Conservation (phyloP, 805 yeast species). For the Wickerhamomyces xylosicus region DNA sequence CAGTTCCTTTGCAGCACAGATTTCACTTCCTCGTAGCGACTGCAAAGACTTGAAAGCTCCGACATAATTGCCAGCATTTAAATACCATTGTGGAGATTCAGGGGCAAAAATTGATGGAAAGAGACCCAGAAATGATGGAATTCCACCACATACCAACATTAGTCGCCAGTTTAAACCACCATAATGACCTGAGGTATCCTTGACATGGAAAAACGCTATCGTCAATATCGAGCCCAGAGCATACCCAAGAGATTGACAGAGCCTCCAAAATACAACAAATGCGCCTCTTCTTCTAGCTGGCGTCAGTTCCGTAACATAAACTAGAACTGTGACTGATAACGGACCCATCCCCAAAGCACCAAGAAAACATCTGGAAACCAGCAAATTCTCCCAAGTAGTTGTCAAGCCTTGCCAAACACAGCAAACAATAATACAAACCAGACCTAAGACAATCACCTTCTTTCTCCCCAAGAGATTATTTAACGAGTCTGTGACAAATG, state of each 20-base stretch:
- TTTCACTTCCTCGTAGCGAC: conserved; percentile 36
- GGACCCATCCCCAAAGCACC: conserved; percentile 63
- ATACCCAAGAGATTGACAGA: conserved; percentile 67
- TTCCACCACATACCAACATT: conserved; percentile 57
- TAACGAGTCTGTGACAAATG: conserved; percentile 55
- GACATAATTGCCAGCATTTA: conserved; percentile 55
- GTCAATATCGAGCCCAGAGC: conserved; percentile 62
- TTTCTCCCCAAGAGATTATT: conserved; percentile 52
- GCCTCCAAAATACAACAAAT: conserved; percentile 66
- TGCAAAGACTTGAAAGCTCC: conserved; percentile 47
- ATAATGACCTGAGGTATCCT: conserved; percentile 16
- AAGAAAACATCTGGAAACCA: conserved; percentile 52
- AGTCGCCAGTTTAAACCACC: conserved; percentile 55
- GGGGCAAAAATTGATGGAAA: conserved; percentile 59
- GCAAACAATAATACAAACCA: conserved; percentile 46
- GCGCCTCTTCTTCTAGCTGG: conserved; percentile 58
- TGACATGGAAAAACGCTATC: conserved; percentile 50
- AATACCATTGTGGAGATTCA: conserved; percentile 69
- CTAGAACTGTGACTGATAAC: conserved; percentile 68
- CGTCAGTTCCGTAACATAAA: conserved; percentile 57
- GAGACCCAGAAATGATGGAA: conserved; percentile 54
- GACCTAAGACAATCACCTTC: conserved; percentile 56
- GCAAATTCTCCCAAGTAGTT: conserved; percentile 53
- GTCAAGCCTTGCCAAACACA: conserved; percentile 64
- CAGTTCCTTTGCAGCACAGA: conserved; percentile 61